Percentiles rank a stretch among this genome's conserved stretches.
Evolutionary conservation across 805 yeast species (phyloP).

Genomic region (Scheffersomyces coipomensis): DNA sequence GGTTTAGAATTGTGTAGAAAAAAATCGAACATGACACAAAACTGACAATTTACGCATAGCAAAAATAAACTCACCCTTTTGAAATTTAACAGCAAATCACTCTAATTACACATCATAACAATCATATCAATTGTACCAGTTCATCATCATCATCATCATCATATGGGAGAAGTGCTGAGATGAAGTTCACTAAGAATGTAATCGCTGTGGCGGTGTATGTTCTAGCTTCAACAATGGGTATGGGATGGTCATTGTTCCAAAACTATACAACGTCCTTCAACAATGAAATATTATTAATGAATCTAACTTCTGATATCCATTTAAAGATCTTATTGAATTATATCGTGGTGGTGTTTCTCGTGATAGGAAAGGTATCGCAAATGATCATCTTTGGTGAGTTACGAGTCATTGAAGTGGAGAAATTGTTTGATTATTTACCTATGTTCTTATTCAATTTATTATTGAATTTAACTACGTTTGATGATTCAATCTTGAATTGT

Average conservation of each 20-base stretch:
- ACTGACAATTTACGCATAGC: too few species aligned
- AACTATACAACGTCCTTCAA: constrained; percentile 19
- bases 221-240: constrained; percentile 12
- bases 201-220: not conserved
- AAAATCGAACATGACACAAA: too few species aligned
- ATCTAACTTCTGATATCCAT: constrained; percentile 29
- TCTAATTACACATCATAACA: too few species aligned
- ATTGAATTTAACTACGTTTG: constrained; percentile 62
- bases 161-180: too few species aligned
- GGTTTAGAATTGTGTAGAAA: too few species aligned
- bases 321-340: constrained; percentile 27
- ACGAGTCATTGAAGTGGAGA: constrained; percentile 73
- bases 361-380: constrained; percentile 44
- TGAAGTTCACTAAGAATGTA: not conserved
- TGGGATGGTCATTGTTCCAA: constrained; percentile 18
- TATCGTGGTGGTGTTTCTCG: constrained; percentile 17
- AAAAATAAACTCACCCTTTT: too few species aligned
- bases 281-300: constrained; percentile 20
- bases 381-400: constrained; percentile 68
- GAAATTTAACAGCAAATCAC: too few species aligned
- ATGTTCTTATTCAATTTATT: constrained; percentile 46
- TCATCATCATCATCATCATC: too few species aligned
- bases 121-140: too few species aligned
- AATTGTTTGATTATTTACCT: constrained; percentile 40
- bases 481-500: constrained; percentile 55